Evolutionary conservation across 352 stramenopile genomes (phyloP).

Genomic region (Globisporangium heterothallicum): DNA sequence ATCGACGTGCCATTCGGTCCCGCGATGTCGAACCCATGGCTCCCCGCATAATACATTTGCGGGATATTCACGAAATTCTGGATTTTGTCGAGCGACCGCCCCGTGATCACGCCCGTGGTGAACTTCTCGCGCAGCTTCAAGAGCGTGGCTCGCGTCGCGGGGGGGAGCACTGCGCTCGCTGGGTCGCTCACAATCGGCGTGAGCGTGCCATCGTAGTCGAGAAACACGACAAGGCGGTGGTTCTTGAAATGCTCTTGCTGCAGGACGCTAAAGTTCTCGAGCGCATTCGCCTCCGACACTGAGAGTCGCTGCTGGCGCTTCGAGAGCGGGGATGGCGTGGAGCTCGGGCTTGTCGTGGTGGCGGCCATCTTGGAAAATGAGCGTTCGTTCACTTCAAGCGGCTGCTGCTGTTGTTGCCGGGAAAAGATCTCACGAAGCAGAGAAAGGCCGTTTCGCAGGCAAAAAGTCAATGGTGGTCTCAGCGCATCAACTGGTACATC

Average conservation of each 20-base stretch:
- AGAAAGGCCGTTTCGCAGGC: neutral
- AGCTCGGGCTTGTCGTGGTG: neutral
- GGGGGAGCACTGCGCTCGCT: slow-evolving; percentile 55
- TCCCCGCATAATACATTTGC: slow-evolving; percentile 87
- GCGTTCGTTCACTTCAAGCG: neutral
- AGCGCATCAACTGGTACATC: too few species aligned
- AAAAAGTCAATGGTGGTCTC: slow-evolving; percentile 5
- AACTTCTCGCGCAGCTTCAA: slow-evolving; percentile 75
- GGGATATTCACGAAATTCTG: slow-evolving; percentile 85
- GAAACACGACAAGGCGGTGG: slow-evolving; percentile 74
- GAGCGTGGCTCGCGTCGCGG: slow-evolving; percentile 63
- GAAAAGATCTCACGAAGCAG: neutral
- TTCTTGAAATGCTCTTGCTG: slow-evolving; percentile 40
- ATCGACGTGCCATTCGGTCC: slow-evolving; percentile 70
- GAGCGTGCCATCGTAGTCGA: slow-evolving; percentile 89
- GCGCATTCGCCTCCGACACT: slow-evolving; percentile 65
- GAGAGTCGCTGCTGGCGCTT: slow-evolving; percentile 40
- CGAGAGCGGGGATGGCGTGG: neutral
- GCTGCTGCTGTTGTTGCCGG: neutral
- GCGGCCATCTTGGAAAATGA: slow-evolving; percentile 15
- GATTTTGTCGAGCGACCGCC: slow-evolving; percentile 84
- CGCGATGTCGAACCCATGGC: slow-evolving; percentile 88
- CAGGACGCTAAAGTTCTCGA: slow-evolving; percentile 64
- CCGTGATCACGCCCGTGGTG: slow-evolving; percentile 83
- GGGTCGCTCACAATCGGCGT: slow-evolving; percentile 89